A percentile compares a stretch with the other conserved stretches of the same genome.
Conservation (phyloP, 352 stramenopile genomes). For the Blastocystis sp. region DNA sequence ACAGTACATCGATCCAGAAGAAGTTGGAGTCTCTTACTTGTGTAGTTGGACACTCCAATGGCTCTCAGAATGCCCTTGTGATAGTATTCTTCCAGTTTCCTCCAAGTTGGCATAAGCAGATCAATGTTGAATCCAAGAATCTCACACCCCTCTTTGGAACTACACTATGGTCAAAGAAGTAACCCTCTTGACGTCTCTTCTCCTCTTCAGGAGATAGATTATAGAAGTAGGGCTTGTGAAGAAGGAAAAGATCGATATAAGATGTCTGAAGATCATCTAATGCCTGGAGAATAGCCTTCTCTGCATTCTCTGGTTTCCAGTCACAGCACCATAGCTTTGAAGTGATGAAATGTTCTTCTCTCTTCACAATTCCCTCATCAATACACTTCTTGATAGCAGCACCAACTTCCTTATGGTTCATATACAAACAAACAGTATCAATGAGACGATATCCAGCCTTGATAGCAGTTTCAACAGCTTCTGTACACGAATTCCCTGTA, state of each 20-base stretch:
- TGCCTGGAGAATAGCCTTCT: slow-evolving; percentile 57
- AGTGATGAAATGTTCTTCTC: slow-evolving; percentile 66
- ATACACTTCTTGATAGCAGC: slow-evolving; percentile 70
- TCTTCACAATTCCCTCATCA: slow-evolving; percentile 64
- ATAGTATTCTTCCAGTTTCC: slow-evolving; percentile 71
- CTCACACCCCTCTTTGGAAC: background rate
- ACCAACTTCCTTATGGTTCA: slow-evolving; percentile 72
- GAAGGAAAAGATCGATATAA: slow-evolving; percentile 69
- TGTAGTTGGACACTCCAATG: slow-evolving; percentile 74
- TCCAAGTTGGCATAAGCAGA: slow-evolving; percentile 68
- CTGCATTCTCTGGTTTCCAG: slow-evolving; percentile 65
- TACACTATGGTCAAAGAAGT: slow-evolving; percentile 23
- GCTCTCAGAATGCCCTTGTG: slow-evolving; percentile 53
- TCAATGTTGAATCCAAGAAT: slow-evolving; percentile 7
- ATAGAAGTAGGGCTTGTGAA: slow-evolving; percentile 65
- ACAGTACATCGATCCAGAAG: slow-evolving; percentile 68
- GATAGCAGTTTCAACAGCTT: slow-evolving; percentile 61
- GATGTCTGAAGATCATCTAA: slow-evolving; percentile 66
- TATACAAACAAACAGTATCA: slow-evolving; percentile 74
- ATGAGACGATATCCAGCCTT: slow-evolving; percentile 71
- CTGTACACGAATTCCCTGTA: background rate
- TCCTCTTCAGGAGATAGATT: slow-evolving; percentile 40
- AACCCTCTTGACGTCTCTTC: slow-evolving; percentile 27
- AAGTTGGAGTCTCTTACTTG: slow-evolving; percentile 65
- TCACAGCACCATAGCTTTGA: slow-evolving; percentile 66